phyloP scores from a whole-genome alignment of 805 yeast genomes.

The Candida hungchunana region DNA sequence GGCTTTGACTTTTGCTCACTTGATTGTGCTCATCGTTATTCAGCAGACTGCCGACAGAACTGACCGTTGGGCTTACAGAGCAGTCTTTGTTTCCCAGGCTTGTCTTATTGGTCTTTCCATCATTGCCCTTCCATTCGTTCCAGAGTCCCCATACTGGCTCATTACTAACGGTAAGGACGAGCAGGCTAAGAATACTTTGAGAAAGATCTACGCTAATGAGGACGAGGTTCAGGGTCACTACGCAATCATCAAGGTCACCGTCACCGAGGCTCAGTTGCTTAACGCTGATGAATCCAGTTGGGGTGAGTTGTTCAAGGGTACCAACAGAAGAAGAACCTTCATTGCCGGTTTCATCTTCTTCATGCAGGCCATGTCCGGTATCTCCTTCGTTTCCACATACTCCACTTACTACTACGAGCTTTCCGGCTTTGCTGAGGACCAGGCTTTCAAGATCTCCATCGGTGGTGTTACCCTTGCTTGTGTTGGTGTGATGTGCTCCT shows the following conservation, averaged over 20 bases:
- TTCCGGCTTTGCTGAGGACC: conserved; percentile 40
- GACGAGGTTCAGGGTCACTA: conserved; percentile 25
- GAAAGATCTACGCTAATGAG: conserved; percentile 15
- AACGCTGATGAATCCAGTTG: conserved; percentile 28
- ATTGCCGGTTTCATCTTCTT: conserved; percentile 32
- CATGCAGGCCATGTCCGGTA: conserved; percentile 42
- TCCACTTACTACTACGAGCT: conserved; percentile 44
- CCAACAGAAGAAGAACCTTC: conserved; percentile 40
- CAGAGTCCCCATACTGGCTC: conserved; percentile 42
- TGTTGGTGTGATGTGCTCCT: conserved; percentile 27
- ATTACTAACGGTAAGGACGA: conserved; percentile 29
- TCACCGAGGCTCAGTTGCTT: conserved; percentile 23
- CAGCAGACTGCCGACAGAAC: conserved; percentile 13
- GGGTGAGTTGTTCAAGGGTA: conserved; percentile 39
- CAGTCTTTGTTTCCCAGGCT: conserved; percentile 29
- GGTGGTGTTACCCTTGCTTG: conserved; percentile 32
- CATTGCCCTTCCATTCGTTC: conserved; percentile 32
- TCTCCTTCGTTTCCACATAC: conserved; percentile 39
- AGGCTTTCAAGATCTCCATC: conserved; percentile 34
- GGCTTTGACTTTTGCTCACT: conserved; percentile 34
- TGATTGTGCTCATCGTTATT: conserved; percentile 30
- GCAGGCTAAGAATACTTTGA: conserved; percentile 30
- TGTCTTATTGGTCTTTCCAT: conserved; percentile 19
- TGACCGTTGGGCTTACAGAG: conserved; percentile 29
- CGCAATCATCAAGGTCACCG: conserved; percentile 29